Conservation (phyloP, 768 basidiomycete species). For the Trametes cingulata region DNA sequence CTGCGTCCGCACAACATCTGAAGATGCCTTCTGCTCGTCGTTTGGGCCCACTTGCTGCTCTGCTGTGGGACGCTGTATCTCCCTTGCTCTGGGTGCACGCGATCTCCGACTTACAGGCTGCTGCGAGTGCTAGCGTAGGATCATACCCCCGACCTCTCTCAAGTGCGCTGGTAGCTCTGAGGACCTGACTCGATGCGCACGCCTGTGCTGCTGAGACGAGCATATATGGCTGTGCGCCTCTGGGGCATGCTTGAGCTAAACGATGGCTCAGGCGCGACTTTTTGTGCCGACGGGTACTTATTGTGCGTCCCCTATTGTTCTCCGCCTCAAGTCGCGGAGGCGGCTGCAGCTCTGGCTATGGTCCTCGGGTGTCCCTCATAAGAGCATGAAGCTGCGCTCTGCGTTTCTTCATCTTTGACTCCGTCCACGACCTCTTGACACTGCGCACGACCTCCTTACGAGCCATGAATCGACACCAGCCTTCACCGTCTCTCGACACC, state of each 20-base stretch:
- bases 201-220: too few species aligned
- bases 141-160: too few species aligned
- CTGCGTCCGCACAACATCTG: background rate
- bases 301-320: slow-evolving; percentile 22
- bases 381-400: background rate
- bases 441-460: background rate
- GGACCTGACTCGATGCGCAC: too few species aligned
- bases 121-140: too few species aligned
- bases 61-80: too few species aligned
- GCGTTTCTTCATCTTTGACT: slow-evolving; percentile 11
- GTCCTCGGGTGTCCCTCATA: slow-evolving; percentile 9
- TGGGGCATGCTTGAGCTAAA: background rate
- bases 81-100: too few species aligned
- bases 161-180: too few species aligned
- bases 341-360: slow-evolving; percentile 1
- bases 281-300: background rate
- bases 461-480: slow-evolving; percentile 9
- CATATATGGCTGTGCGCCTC: background rate
- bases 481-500: slow-evolving; percentile 1
- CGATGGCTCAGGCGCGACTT: background rate
- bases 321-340: slow-evolving; percentile 2
- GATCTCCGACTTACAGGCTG: too few species aligned
- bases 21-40: too few species aligned
- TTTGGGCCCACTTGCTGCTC: too few species aligned
- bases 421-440: background rate